These are phyloP conservation scores for Amphibolis antarctica DNA, from an alignment of 106 monocot species.

Conservation along the genomic window DNA sequence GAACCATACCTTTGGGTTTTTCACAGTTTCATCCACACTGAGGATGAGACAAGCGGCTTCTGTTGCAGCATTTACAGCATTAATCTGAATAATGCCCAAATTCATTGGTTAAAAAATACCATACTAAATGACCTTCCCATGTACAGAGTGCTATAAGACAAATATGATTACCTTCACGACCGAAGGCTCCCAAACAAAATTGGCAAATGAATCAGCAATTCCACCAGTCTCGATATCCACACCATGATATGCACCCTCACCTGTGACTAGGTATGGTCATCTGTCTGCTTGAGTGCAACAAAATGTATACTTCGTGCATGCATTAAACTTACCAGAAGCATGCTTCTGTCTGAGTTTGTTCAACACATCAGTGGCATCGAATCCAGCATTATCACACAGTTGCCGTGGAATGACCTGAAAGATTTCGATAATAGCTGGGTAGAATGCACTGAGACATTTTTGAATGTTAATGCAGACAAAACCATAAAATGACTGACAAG, in stretches of 20 bases:
- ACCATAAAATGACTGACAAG: no score
- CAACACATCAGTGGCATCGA: conserved; percentile 93
- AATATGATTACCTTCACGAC: conserved; percentile 55
- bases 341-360: conserved; percentile 97
- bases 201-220: conserved; percentile 86
- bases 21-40: conserved; percentile 98
- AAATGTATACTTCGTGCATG: background rate
- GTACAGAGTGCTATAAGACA: background rate
- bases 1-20: conserved; percentile 83
- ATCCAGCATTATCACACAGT: conserved; percentile 97
- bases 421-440: background rate
- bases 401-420: conserved; percentile 89
- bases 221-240: conserved; percentile 95
- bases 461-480: no score
- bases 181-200: conserved; percentile 99
- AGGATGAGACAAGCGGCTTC: conserved; percentile 94
- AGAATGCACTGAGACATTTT: no score
- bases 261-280: conserved; percentile 18
- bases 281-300: background rate
- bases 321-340: conserved; percentile 54
- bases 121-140: background rate
- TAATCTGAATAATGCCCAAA: conserved; percentile 39
- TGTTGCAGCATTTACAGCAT: conserved; percentile 97
- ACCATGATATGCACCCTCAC: conserved; percentile 79
- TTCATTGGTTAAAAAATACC: no score